Base-by-base conservation (phyloP, 345 rosid genomes). In the Populus alba region DNA sequence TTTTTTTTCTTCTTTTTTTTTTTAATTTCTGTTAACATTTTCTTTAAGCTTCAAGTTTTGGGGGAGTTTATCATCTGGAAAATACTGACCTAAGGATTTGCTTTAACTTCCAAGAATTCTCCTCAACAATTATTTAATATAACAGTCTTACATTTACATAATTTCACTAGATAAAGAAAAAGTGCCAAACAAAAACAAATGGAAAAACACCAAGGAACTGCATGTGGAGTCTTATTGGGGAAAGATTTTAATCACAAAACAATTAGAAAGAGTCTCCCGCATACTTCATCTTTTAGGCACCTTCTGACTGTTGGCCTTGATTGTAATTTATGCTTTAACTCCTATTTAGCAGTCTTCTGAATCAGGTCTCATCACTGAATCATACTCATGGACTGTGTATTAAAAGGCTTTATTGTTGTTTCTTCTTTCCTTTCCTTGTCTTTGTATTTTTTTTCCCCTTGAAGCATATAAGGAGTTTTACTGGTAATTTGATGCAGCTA, bases 401-500 rank as follows among this genome's bases (percentile, higher is more conserved):
- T 47, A 47, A 47, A 43, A 47, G 53, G 53, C 53, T 47, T 47
- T 47, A 47, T 15, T 47, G 53, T 35, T 41, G 49, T 11, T 17
- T 51, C 22, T 18, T 57, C 13, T 17, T 55, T 66, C 7, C 41
- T 4, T 17, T 29, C 18, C 37, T 62, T 25, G 18, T 17, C 23
- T 57, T 49, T 76, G n/a, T 76, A 29, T 69, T 8, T 17, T 3
- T 47, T 18, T 47, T 57, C 6, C 53, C 59, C 55, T 75, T 62
- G 1, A 74, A 73, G 68, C 63, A 72, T 38, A 75, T 68, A 72
- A 51, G 35, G 31, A 67, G 71, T 73, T 79, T 85, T n/a, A 78
- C 72, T 81, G 74, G 55, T 67, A 73, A 33, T 72, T 72, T 80
- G 83, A 29, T 89, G 81, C 82, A 95, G 99, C 98, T 41, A 90